Conservation (phyloP, 1,284 basidiomycete species). For the Coniferiporia weirii region DNA sequence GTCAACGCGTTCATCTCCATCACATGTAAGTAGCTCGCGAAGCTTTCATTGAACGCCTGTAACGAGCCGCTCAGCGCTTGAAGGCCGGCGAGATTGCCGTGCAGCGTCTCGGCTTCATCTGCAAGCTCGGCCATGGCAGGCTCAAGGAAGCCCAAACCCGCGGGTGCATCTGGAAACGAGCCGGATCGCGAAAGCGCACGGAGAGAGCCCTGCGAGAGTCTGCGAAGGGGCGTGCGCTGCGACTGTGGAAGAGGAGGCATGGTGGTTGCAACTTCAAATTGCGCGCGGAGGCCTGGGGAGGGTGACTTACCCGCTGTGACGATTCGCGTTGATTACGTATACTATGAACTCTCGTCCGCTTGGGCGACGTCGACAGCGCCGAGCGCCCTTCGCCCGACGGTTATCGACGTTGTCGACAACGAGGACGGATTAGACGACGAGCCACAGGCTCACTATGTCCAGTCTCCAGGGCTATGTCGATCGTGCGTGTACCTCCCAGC, state of each 20-base stretch:
- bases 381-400: not conserved
- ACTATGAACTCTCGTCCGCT: not conserved
- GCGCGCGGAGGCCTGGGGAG: not conserved
- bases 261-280: not conserved
- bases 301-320: not conserved
- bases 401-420: not conserved
- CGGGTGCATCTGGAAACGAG: slow-evolving; percentile 64
- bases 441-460: slow-evolving; percentile 46
- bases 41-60: slow-evolving; percentile 86
- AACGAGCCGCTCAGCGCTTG: slow-evolving; percentile 71
- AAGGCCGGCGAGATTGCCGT: slow-evolving; percentile 71
- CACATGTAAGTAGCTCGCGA: slow-evolving; percentile 86
- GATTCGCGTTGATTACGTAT: slow-evolving; percentile 1
- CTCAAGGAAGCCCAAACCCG: slow-evolving; percentile 82
- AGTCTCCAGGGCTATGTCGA: slow-evolving; percentile 84
- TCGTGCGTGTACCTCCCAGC: slow-evolving; percentile 41
- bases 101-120: slow-evolving; percentile 81
- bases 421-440: not conserved
- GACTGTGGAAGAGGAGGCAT: slow-evolving; percentile 30
- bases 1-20: slow-evolving; percentile 95
- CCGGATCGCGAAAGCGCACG: slow-evolving; percentile 76
- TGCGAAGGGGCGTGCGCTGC: slow-evolving; percentile 75
- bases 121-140: slow-evolving; percentile 81
- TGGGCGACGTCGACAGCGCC: not conserved
- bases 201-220: slow-evolving; percentile 88